These are phyloP conservation scores for Phytophthora lateralis DNA, from an alignment of 352 stramenopile genomes.

Conservation along the genomic window DNA sequence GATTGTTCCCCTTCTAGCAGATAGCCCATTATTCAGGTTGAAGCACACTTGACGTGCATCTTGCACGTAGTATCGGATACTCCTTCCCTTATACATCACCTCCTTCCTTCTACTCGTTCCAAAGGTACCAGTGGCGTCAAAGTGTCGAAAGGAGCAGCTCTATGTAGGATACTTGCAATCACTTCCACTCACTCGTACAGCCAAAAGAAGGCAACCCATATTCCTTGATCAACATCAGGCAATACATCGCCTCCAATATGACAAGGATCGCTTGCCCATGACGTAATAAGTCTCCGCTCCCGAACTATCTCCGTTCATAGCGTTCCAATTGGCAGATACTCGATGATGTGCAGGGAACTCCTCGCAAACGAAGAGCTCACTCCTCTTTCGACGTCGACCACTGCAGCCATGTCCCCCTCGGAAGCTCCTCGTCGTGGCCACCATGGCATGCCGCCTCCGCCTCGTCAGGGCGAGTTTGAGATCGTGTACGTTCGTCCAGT, in stretches of 20 bases:
- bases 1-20: constrained; percentile 4
- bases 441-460: constrained; percentile 30
- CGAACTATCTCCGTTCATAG: constrained; percentile 7
- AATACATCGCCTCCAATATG: too few species aligned
- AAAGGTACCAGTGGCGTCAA: neutral
- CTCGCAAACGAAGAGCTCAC: constrained; percentile 11
- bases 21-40: constrained; percentile 4
- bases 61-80: too few species aligned
- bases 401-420: constrained; percentile 7
- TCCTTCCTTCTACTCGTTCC: neutral
- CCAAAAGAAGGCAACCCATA: too few species aligned
- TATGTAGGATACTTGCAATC: too few species aligned
- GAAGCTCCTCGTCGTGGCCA: constrained; percentile 16
- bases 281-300: neutral
- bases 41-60: neutral
- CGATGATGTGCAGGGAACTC: constrained; percentile 14
- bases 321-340: constrained; percentile 15
- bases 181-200: too few species aligned
- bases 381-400: constrained; percentile 7
- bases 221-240: too few species aligned
- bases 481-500: constrained; percentile 11
- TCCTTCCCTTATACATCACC: neutral
- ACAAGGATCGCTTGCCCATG: neutral
- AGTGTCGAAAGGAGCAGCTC: neutral
- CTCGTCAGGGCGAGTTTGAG: constrained; percentile 26